Percentiles rank a stretch among this genome's conserved stretches.
Conservation (phyloP, 164 flowering plant species). For the Euptelea pleiosperma region DNA sequence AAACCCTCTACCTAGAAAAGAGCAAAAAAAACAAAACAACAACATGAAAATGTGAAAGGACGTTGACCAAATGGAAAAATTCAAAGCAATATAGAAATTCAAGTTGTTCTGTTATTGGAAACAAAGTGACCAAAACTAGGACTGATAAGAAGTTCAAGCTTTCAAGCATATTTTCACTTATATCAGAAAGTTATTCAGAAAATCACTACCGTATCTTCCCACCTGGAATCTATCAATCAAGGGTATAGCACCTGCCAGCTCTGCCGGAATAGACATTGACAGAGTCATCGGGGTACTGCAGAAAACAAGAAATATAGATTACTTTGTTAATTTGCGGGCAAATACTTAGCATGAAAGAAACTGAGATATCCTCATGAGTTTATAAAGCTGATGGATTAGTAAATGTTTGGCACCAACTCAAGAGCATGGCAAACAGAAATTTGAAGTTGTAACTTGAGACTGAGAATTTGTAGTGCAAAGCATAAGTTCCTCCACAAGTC, state of each 20-base stretch:
- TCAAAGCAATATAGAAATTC: too few relatives aligned
- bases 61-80: too few relatives aligned
- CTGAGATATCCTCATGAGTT: neutral
- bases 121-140: too few relatives aligned
- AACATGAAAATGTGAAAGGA: neutral
- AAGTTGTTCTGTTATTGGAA: too few relatives aligned
- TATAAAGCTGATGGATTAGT: too few relatives aligned
- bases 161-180: too few relatives aligned
- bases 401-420: too few relatives aligned
- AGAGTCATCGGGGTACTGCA: constrained; percentile 70
- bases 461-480: too few relatives aligned
- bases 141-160: too few relatives aligned
- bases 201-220: neutral
- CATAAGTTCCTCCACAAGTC: too few relatives aligned
- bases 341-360: neutral
- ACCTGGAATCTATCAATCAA: constrained; percentile 93
- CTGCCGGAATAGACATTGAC: constrained; percentile 68
- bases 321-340: neutral
- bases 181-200: constrained; percentile 6
- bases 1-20: constrained; percentile 80
- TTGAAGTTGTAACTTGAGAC: too few relatives aligned
- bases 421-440: too few relatives aligned
- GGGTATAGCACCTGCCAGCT: constrained; percentile 89
- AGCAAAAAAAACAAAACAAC: constrained; percentile 3
- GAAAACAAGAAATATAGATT: constrained; percentile 3